Evolutionary conservation across 2,329 filamentous ascomycete species (phyloP), one percentile per base, ranked within the genome.

Genomic region (Alternaria sp.): DNA sequence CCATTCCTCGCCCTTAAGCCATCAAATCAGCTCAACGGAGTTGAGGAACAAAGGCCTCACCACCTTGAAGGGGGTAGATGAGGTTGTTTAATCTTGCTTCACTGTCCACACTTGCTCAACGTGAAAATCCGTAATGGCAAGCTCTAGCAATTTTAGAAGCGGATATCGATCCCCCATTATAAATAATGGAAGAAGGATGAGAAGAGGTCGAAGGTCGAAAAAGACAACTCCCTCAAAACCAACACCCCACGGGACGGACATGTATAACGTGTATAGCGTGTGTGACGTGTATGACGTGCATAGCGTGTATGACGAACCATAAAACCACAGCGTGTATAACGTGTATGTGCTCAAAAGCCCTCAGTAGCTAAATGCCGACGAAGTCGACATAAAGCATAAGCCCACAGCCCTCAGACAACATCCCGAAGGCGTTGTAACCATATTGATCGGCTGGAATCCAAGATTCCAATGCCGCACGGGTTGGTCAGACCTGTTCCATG

Each of bases 61-160:
- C 68, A 65, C 70, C 72, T 70, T 68, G 71, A 75, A 73, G 66
- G 55, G 66, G 70, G 65, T 61, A 59, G 64, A 67, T 69, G 64
- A 61, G 62, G 62, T 55, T 61, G 69, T 43, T 77, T 64, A 67
- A 66, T 80, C 70, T 81, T 68, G 79, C 79, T 79, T 79, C 76
- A 70, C 74, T 81, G 79, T 81, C 78, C 79, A 81, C 79, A 81
- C 79, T 80, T 71, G 74, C 70, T 72, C 68, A 77, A 68, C 79
- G 75, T 78, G 65, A 69, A 57, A 68, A 73, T 74, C 73, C 77
- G 72, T 74, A 73, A 69, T 67, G 79, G 69, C 74, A 72, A 76
- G 79, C 79, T 81, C 79, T 81, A 81, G 79, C 79, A 76, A 76
- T 75, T 75, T 52, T 77, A 71, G 77, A 78, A 79, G 79, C 79